Evolutionary conservation across 257 asterid species (phyloP), one percentile per base, ranked within the genome.

Genomic region (Pogostemon cablin): DNA sequence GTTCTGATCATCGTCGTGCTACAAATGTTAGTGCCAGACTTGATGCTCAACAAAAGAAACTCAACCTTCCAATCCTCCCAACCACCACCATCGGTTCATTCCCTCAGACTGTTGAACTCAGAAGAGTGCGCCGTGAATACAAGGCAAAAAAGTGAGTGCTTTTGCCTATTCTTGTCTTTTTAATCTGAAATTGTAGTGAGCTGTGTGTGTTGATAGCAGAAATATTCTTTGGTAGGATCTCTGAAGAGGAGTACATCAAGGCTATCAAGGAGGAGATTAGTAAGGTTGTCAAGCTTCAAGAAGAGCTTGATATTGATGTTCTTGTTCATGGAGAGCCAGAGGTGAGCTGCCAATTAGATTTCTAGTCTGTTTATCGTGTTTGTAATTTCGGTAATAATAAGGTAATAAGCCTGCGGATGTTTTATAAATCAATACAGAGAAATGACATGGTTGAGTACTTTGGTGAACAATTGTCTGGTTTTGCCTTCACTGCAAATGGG

Each of bases 401-500:
- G 32, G 1, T 25, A 25, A 25, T 25, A 25, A 25, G 32, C 32
- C 8, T 46, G 4, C 3, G 9, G 3, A 46, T 46, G 9, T 9
- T 46, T 11, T 46, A 3, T 9, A 46, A 46, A 46, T 46, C 9
- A 46, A 46, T 46, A 17, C 81, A 88, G 96, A 87, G 97, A 81
- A 88, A 91, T 11, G 97, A 91, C 74, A 91, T 88, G 97, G 97
- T 91, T 79, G 97, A 91, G 81, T 91, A 88, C 87, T 91, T 91
- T 8, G 97, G 97, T 10, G 96, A 91, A 81, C 95, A 91, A 78
- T 82, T 91, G 25, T 91, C 95, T 71, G 97, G 96, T 62, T 88
- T 91, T 80, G 92, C 89, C 65, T 88, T 91, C 80, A 88, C 97
- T 3, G 86, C 81, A 40, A 88, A 91, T 41, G 96, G 97, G 37